Percentiles rank a stretch among this genome's conserved stretches.
These are phyloP conservation scores for Delphinella strobiligena DNA, from an alignment of 2,329 filamentous ascomycete species.

Conservation along the genomic window DNA sequence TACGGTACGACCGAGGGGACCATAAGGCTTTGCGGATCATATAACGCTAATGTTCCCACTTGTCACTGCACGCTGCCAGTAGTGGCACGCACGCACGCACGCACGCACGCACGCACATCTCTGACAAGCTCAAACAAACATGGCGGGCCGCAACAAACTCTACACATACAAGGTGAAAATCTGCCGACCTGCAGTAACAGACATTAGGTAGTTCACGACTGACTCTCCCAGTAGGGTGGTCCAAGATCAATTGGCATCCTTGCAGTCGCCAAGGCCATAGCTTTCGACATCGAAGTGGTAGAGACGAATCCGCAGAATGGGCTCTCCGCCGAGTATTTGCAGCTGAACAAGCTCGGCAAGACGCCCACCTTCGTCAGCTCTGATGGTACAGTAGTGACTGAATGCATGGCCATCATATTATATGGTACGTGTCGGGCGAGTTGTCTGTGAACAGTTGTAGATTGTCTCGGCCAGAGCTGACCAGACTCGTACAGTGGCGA, in stretches of 20 bases:
- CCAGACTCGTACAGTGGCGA: background rate
- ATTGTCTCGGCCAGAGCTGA: background rate
- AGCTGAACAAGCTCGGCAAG: constrained; percentile 79
- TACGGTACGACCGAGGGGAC: too few relatives aligned
- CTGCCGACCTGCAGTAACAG: too few relatives aligned
- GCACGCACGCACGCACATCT: too few relatives aligned
- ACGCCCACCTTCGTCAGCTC: constrained; percentile 84
- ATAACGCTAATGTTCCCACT: too few relatives aligned
- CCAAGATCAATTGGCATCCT: constrained; percentile 77
- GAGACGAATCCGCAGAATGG: constrained; percentile 54
- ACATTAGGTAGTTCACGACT: too few relatives aligned
- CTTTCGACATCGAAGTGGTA: constrained; percentile 79
- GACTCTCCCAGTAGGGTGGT: constrained; percentile 58
- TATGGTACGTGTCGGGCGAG: constrained; percentile 73
- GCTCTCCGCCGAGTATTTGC: constrained; percentile 64
- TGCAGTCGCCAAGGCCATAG: constrained; percentile 95
- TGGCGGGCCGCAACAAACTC: too few relatives aligned
- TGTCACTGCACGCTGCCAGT: too few relatives aligned
- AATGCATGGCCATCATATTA: constrained; percentile 90
- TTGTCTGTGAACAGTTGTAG: too few relatives aligned
- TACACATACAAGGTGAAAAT: too few relatives aligned
- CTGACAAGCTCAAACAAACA: too few relatives aligned
- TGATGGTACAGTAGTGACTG: constrained; percentile 80
- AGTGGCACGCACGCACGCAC: too few relatives aligned
- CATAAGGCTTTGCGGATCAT: too few relatives aligned